Percentiles rank a stretch among this genome's conserved stretches.
These are phyloP conservation scores for Ganoderma lingzhi DNA, from an alignment of 1,284 basidiomycete genomes.

Conservation along the genomic window DNA sequence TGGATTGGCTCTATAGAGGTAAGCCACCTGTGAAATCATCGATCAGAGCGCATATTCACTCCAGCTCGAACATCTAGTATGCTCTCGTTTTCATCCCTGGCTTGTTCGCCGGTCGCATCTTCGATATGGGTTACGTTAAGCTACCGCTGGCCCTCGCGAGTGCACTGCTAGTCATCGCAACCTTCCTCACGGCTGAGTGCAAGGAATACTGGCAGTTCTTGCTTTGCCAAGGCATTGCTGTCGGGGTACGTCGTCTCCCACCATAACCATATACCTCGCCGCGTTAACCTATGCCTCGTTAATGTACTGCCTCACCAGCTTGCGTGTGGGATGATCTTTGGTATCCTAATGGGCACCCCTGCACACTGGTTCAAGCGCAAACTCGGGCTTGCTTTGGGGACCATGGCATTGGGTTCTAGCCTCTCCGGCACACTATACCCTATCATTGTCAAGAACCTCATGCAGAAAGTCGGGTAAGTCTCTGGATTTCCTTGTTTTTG, in stretches of 20 bases:
- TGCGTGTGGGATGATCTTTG: constrained; percentile 51
- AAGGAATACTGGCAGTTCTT: constrained; percentile 61
- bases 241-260: constrained; percentile 45
- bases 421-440: constrained; percentile 55
- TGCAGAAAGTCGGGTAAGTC: constrained; percentile 46
- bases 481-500: neutral
- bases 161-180: constrained; percentile 48
- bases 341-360: constrained; percentile 50
- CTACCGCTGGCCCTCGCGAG: constrained; percentile 45
- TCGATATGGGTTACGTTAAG: constrained; percentile 60
- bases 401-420: constrained; percentile 50
- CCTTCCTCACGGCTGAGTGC: constrained; percentile 60
- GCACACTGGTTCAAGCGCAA: constrained; percentile 59
- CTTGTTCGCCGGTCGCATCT: constrained; percentile 59
- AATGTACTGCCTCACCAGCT: constrained; percentile 31
- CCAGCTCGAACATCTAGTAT: constrained; percentile 40
- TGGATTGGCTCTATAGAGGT: constrained; percentile 83
- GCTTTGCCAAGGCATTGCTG: constrained; percentile 55
- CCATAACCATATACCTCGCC: constrained; percentile 14
- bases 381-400: constrained; percentile 49
- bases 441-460: constrained; percentile 49
- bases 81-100: constrained; percentile 56
- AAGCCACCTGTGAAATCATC: constrained; percentile 11
- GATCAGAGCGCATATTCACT: constrained; percentile 6
- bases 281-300: neutral